Evolutionary conservation across 495 filamentous ascomycete species (phyloP).

Genomic region (Aspergillus heteromorphus): DNA sequence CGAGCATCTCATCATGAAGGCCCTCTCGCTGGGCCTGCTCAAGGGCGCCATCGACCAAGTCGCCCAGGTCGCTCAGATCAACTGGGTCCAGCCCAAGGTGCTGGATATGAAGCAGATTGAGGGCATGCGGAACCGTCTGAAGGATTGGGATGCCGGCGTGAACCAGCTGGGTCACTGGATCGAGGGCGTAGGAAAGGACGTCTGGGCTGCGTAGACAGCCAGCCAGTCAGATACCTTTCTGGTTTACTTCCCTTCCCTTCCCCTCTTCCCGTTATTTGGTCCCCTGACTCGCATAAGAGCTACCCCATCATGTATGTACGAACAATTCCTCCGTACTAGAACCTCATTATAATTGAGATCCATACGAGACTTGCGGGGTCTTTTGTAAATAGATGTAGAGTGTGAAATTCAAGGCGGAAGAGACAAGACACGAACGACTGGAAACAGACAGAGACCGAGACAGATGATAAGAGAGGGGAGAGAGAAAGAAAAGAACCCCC

Average conservation of each 20-base stretch:
- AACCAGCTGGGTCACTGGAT: conserved; percentile 95
- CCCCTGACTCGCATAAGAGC: conserved; percentile 18
- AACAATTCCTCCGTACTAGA: conserved; percentile 12
- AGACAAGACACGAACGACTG: too few species aligned
- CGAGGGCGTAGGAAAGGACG: conserved; percentile 79
- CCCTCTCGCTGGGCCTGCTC: conserved; percentile 83
- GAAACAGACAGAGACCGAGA: too few species aligned
- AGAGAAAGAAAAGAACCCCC: too few species aligned
- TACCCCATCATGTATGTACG: conserved; percentile 18
- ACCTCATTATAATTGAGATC: conserved; percentile 9
- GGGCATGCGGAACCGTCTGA: conserved; percentile 79
- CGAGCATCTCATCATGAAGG: conserved; percentile 98
- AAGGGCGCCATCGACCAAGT: conserved; percentile 95
- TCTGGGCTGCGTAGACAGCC: conserved; percentile 69
- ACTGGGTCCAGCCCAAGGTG: conserved; percentile 98
- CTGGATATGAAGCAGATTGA: conserved; percentile 94
- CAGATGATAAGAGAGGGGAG: too few species aligned
- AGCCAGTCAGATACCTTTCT: neutral
- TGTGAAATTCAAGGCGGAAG: too few species aligned
- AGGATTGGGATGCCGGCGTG: conserved; percentile 93
- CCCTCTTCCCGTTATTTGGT: neutral
- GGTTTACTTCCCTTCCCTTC: conserved; percentile 14
- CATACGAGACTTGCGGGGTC: too few species aligned
- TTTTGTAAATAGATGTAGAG: too few species aligned
- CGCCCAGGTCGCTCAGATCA: conserved; percentile 85